phyloP scores from a whole-genome alignment of 305 asterid genomes.

The Fraxinus albicans region DNA sequence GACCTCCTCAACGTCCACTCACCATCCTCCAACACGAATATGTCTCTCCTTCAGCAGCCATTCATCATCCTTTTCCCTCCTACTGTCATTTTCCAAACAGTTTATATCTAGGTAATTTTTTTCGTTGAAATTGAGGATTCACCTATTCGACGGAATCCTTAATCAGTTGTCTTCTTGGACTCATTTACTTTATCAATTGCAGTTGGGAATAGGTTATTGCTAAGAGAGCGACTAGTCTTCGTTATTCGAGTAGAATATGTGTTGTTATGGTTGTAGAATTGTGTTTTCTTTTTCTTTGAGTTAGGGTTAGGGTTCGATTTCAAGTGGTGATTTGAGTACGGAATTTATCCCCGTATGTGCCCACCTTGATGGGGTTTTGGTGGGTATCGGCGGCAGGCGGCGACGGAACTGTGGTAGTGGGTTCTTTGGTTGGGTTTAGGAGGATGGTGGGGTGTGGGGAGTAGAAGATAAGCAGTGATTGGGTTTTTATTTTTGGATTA shows the following conservation, averaged over 20 bases:
- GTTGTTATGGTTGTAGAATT: slow-evolving; percentile 31
- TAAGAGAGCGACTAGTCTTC: slow-evolving; percentile 73
- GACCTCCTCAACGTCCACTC: neutral
- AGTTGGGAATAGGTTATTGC: slow-evolving; percentile 74
- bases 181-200: slow-evolving; percentile 15
- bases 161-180: slow-evolving; percentile 12
- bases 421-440: too few species aligned
- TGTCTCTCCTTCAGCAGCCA: neutral
- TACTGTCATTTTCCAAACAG: neutral
- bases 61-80: neutral
- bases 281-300: too few species aligned
- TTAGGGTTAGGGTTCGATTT: too few species aligned
- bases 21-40: neutral
- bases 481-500: too few species aligned
- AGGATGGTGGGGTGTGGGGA: too few species aligned
- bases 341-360: too few species aligned
- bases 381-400: too few species aligned
- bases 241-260: slow-evolving; percentile 1
- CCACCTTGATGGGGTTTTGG: too few species aligned
- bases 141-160: neutral
- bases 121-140: neutral
- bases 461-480: too few species aligned
- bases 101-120: neutral
- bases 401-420: too few species aligned
- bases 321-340: too few species aligned